Percentiles rank a stretch among this genome's conserved stretches.
phyloP scores from a whole-genome alignment of 352 stramenopile species.

The Pythium phragmiticola region DNA sequence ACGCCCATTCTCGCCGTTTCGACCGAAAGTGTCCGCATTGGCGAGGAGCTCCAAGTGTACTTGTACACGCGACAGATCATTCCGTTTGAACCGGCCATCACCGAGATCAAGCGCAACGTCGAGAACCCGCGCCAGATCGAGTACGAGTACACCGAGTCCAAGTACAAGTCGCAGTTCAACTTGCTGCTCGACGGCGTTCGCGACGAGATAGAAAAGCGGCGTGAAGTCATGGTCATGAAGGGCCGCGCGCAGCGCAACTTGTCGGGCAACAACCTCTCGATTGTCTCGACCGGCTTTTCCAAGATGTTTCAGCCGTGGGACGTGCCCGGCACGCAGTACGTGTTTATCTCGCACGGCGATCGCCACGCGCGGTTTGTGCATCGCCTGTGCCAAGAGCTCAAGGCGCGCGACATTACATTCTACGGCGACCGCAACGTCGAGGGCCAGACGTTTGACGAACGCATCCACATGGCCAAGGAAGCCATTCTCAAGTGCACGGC shows the following conservation, averaged over 20 bases:
- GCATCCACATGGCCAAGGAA: conserved; percentile 76
- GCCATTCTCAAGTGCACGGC: conserved; percentile 76
- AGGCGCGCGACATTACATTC: conserved; percentile 47
- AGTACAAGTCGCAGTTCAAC: conserved; percentile 73
- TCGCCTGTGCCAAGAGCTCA: conserved; percentile 61
- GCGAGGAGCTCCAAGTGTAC: conserved; percentile 82
- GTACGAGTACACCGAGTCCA: conserved; percentile 74
- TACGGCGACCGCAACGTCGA: conserved; percentile 70
- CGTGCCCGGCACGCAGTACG: conserved; percentile 46
- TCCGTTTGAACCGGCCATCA: conserved; percentile 72
- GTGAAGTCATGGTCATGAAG: conserved; percentile 39
- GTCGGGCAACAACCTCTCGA: conserved; percentile 28
- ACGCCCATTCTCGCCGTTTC: conserved; percentile 80
- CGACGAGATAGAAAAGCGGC: conserved; percentile 82
- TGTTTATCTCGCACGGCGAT: conserved; percentile 82
- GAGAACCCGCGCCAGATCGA: conserved; percentile 67
- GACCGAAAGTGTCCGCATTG: conserved; percentile 64
- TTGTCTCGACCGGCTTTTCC: conserved; percentile 41
- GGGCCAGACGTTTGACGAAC: conserved; percentile 60
- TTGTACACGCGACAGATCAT: conserved; percentile 83
- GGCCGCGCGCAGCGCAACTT: conserved; percentile 39
- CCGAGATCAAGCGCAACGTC: conserved; percentile 42
- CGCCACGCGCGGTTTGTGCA: conserved; percentile 69
- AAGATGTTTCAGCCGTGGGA: conserved; percentile 66
- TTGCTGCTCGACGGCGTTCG: conserved; percentile 76